Percentiles rank a stretch among this genome's conserved stretches.
Conservation (phyloP, 441 rosid genomes). For the Cnidoscolus chayamansa region DNA sequence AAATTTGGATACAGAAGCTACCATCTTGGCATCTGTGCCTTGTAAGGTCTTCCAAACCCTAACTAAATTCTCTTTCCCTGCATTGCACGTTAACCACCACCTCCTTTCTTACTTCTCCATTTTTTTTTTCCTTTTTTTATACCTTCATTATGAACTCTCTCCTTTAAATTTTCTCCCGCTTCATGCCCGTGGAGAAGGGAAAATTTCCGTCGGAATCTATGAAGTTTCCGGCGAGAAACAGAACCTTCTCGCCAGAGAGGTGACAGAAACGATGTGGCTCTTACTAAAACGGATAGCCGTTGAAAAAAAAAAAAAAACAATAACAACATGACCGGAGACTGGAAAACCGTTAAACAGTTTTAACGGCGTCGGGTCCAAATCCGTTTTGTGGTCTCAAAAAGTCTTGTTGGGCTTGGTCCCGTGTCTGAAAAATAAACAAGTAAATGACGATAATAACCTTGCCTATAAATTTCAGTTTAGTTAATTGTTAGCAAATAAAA, state of each 20-base stretch:
- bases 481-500: background rate
- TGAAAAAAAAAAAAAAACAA: constrained; percentile 7
- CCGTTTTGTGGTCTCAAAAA: constrained; percentile 16
- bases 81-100: constrained; percentile 58
- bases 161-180: background rate
- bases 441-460: background rate
- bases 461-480: background rate
- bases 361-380: constrained; percentile 35
- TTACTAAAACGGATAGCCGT: constrained; percentile 2
- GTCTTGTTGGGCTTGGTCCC: background rate
- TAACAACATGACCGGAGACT: constrained; percentile 20
- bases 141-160: background rate
- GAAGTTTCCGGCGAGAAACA: constrained; percentile 23
- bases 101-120: constrained; percentile 7
- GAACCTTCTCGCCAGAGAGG: constrained; percentile 43
- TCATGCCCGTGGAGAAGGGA: background rate
- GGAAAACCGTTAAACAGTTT: constrained; percentile 27
- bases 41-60: constrained; percentile 42
- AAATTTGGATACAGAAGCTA: constrained; percentile 43
- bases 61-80: constrained; percentile 44
- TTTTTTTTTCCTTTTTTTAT: background rate
- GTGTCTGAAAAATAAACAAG: background rate
- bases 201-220: constrained; percentile 20
- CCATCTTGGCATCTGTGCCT: constrained; percentile 51
- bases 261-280: constrained; percentile 16